Base-by-base conservation (phyloP, 148 eudicot species). In the Hydrangea macrophylla region DNA sequence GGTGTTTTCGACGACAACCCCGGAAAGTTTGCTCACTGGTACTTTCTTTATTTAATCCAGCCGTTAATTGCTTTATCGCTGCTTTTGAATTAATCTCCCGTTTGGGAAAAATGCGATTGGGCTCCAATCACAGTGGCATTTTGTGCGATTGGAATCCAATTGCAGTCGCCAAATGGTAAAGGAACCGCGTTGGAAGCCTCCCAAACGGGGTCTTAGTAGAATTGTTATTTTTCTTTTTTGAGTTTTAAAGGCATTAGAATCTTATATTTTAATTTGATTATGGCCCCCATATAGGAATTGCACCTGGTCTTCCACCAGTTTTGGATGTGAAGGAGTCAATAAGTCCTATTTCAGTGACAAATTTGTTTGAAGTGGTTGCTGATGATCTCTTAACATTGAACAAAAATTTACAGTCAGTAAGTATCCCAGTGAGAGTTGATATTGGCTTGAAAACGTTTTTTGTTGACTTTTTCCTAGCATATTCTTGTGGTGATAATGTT, bases 301-400 rank as follows among this genome's bases (percentile, higher is more conserved):
- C 70, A 64, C 80, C 78, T 64, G 85, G 80, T 74, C 73, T 88
- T 78, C 59, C 82, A 24, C 70, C 83, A 12, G 80, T 83, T 51
- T 60, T 88, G 65, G 86, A 83, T 50, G 80, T 76, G 71, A 83
- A 82, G 64, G 86, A 75, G 50, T 62, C 50, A 23, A 78, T 60
- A 40, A 75, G 73, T 60, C 78, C 81, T 22, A 70, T 82, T 65
- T 79, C 85, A 20, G 13, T 83, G 56, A 50, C 81, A 15, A 76
- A 78, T 75, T 65, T 91, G 70, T 88, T 91, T 80, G 92, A 91
- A 81, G 84, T 84, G 55, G 94, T 91, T 80, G 79, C 92, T 76
- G 97, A 91, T 56, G 94, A 91, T 61, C 90, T 91, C 5, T 75
- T 64, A 26, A 81, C 82, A 32, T 75, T 91, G 68, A 88, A 91